Percentiles rank a stretch among this genome's conserved stretches.
phyloP scores from a whole-genome alignment of 2,329 filamentous ascomycete genomes.

The Plenodomus tracheiphilus region DNA sequence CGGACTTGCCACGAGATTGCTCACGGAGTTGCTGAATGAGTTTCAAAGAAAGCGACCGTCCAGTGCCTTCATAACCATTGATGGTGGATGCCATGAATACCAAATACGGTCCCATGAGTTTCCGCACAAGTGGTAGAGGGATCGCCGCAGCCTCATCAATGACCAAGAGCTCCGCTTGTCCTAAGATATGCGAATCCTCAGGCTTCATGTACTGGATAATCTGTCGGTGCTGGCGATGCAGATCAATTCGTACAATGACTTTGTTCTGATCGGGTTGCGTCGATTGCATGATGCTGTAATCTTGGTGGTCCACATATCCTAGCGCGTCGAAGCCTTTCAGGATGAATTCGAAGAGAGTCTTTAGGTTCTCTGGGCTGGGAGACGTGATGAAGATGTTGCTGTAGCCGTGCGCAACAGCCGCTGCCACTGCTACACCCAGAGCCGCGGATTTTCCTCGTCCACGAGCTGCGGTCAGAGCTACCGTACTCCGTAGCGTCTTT shows the following conservation, averaged over 20 bases:
- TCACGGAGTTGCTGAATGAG: slow-evolving; percentile 96
- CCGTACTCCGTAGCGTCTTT: slow-evolving; percentile 92
- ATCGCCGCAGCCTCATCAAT: slow-evolving; percentile 98
- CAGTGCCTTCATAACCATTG: slow-evolving; percentile 97
- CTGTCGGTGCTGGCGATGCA: slow-evolving; percentile 91
- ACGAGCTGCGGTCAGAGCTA: slow-evolving; percentile 89
- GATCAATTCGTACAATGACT: slow-evolving; percentile 94
- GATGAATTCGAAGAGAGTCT: slow-evolving; percentile 96
- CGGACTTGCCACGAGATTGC: slow-evolving; percentile 72
- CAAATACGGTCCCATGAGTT: slow-evolving; percentile 93
- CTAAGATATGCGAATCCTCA: slow-evolving; percentile 91
- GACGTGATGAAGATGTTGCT: slow-evolving; percentile 99
- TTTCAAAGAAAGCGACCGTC: slow-evolving; percentile 90
- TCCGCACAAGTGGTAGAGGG: slow-evolving; percentile 85
- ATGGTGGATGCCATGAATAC: slow-evolving; percentile 99
- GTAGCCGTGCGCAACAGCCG: slow-evolving; percentile 93
- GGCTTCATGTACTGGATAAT: slow-evolving; percentile 99
- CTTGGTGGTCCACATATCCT: slow-evolving; percentile 89
- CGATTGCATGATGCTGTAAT: slow-evolving; percentile 97
- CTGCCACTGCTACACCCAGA: slow-evolving; percentile 89
- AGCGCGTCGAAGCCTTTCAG: slow-evolving; percentile 98
- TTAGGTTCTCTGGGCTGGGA: slow-evolving; percentile 95
- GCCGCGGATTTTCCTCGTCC: slow-evolving; percentile 97
- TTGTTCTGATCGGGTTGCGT: slow-evolving; percentile 99
- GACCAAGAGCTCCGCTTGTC: slow-evolving; percentile 91